A percentile compares a stretch with the other conserved stretches of the same genome.
These are phyloP conservation scores for Penicillium angulare DNA, from an alignment of 495 filamentous ascomycete genomes.

Conservation along the genomic window DNA sequence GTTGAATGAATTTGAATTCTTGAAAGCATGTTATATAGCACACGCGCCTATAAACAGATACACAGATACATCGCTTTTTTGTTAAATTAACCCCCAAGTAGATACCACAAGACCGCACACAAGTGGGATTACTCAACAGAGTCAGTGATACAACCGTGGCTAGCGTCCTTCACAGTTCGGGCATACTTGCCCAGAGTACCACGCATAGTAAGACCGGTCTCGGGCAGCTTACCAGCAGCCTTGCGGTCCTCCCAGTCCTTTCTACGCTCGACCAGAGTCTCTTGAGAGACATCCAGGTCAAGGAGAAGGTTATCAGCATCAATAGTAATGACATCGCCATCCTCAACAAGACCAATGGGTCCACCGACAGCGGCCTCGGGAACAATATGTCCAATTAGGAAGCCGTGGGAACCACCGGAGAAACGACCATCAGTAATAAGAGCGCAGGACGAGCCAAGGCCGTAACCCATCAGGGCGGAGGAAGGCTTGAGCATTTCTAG, in stretches of 20 bases:
- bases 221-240: conserved; percentile 32
- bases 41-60: no score
- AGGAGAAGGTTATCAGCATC: conserved; percentile 51
- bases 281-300: conserved; percentile 48
- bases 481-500: conserved; percentile 80
- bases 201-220: conserved; percentile 52
- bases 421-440: conserved; percentile 50
- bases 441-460: conserved; percentile 64
- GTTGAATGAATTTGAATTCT: no score
- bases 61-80: no score
- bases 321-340: conserved; percentile 56
- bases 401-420: conserved; percentile 51
- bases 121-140: conserved; percentile 37
- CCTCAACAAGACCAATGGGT: conserved; percentile 53
- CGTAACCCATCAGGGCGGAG: conserved; percentile 89
- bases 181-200: conserved; percentile 94
- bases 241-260: conserved; percentile 55
- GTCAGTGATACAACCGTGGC: conserved; percentile 59
- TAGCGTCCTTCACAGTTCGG: conserved; percentile 62
- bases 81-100: no score
- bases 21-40: no score
- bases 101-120: no score
- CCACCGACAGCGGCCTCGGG: conserved; percentile 59
- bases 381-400: conserved; percentile 54
- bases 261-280: conserved; percentile 64